These are phyloP conservation scores for Backusella tarrabulga DNA, from an alignment of 192 early-diverging fungal species.

Conservation along the genomic window DNA sequence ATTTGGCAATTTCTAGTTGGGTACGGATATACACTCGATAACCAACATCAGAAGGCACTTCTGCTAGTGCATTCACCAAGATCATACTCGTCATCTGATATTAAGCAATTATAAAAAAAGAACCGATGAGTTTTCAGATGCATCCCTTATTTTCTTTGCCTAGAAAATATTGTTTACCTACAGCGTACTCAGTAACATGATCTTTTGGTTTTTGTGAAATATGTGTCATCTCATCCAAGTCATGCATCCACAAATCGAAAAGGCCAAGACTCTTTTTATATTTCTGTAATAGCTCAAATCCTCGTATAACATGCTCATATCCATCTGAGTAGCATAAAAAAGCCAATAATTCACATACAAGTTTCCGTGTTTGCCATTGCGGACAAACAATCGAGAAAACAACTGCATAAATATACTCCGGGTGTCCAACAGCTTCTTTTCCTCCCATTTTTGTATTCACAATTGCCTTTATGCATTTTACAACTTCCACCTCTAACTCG, in stretches of 20 bases:
- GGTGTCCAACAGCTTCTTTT: constrained; percentile 65
- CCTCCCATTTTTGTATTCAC: constrained; percentile 72
- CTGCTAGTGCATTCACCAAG: constrained; percentile 68
- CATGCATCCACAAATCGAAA: constrained; percentile 76
- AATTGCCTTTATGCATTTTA: constrained; percentile 73
- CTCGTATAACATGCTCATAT: constrained; percentile 71
- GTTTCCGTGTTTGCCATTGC: constrained; percentile 63
- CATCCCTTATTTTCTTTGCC: not conserved
- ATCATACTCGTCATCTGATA: constrained; percentile 68
- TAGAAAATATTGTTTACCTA: constrained; percentile 17
- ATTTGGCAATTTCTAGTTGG: constrained; percentile 66
- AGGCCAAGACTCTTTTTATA: constrained; percentile 52
- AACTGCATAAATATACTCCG: constrained; percentile 63
- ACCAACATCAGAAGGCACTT: constrained; percentile 68
- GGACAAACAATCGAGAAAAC: constrained; percentile 73
- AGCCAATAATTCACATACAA: constrained; percentile 71
- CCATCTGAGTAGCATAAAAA: constrained; percentile 76
- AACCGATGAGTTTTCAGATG: no score
- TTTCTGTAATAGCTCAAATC: constrained; percentile 69
- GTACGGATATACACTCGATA: constrained; percentile 69
- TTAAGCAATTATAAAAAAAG: not conserved
- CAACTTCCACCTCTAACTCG: constrained; percentile 74
- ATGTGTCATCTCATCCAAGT: constrained; percentile 70
- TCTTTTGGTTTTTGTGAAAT: constrained; percentile 68
- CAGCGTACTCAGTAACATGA: constrained; percentile 73